Evolutionary conservation across 352 stramenopile species (phyloP).

Genomic region (Phytophthora idaei): DNA sequence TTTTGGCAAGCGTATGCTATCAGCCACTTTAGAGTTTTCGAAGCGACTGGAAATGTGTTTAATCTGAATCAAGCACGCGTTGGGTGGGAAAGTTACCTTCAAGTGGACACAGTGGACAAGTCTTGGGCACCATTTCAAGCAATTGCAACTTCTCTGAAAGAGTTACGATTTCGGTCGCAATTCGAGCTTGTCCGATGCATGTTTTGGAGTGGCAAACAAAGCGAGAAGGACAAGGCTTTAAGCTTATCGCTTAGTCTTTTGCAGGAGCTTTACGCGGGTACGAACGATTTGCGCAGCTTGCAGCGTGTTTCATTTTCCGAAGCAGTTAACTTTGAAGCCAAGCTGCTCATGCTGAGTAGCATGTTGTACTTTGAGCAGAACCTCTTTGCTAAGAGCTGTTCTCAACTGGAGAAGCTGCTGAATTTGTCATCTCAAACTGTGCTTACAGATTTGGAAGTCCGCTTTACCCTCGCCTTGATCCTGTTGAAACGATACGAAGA

Average conservation of each 20-base stretch:
- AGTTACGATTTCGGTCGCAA: conserved; percentile 35
- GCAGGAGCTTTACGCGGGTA: neutral
- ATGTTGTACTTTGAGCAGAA: conserved; percentile 51
- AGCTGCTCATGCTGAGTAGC: conserved; percentile 48
- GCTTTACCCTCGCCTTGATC: conserved; percentile 40
- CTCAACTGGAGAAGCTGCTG: conserved; percentile 33
- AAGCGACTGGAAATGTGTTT: conserved; percentile 48
- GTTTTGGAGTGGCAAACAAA: conserved; percentile 39
- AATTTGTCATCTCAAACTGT: conserved; percentile 1
- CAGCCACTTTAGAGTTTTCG: conserved; percentile 57
- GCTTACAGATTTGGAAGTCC: conserved; percentile 46
- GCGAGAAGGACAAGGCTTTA: conserved; percentile 31
- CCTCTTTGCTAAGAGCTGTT: conserved; percentile 19
- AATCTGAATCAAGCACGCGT: conserved; percentile 48
- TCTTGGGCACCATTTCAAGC: conserved; percentile 24
- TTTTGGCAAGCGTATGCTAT: conserved; percentile 69
- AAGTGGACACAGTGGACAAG: conserved; percentile 14
- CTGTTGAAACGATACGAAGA: conserved; percentile 24
- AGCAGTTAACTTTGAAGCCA: conserved; percentile 15
- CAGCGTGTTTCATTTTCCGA: neutral
- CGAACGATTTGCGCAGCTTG: neutral
- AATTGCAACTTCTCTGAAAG: conserved; percentile 11
- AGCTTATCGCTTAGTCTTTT: conserved; percentile 29
- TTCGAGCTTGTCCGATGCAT: conserved; percentile 47
- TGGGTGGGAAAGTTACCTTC: conserved; percentile 53